Base-by-base conservation (phyloP, 345 rosid genomes). In the Citrus cavaleriei region DNA sequence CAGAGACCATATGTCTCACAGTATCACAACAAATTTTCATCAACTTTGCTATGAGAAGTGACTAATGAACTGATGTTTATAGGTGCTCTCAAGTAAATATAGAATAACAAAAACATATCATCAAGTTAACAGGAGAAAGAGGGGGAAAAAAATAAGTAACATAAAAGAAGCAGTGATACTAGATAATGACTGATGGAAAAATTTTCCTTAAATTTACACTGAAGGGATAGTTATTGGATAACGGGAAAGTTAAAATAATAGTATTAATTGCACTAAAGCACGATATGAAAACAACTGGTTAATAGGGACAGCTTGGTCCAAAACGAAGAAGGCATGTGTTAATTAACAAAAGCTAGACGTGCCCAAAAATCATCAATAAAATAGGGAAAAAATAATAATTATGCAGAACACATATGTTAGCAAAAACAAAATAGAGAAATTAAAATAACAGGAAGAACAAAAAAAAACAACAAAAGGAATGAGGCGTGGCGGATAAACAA, bases 401-500 rank as follows among this genome's bases (percentile, higher is more conserved):
- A 79, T 75, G 86, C 71, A 78, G 74, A 76, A 79, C 66, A 66
- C 27, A 74, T 40, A 80, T 78, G 74, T 65, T 72, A 59, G 58
- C 75, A 74, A 60, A 61, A 70, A 10, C 24, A 51, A 7, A 51
- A 25, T 8, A 70, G 7, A 69, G 27, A 25, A 10, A 61, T 19
- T 10, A 51, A 42, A 70, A 27, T 6, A 63, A 8, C 59, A n/a
- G 3, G 51, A 72, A 83, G 25, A 24, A 30, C 55, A 68, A 6
- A 30, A 66, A 68, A 1, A 7, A 51, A 37, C 0, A 35, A 62
- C n/a, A 77, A 61, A 79, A 74, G 72, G 67, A 85, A 84, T 86
- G 86, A 90, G 90, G 95, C 94, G 93, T 90, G 94, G 91, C 86
- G 72, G 74, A 78, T 87, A 85, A 80, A 89, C 85, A 85, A 88